Conservation (phyloP, 495 filamentous ascomycete genomes). For the Penicillium canescens region DNA sequence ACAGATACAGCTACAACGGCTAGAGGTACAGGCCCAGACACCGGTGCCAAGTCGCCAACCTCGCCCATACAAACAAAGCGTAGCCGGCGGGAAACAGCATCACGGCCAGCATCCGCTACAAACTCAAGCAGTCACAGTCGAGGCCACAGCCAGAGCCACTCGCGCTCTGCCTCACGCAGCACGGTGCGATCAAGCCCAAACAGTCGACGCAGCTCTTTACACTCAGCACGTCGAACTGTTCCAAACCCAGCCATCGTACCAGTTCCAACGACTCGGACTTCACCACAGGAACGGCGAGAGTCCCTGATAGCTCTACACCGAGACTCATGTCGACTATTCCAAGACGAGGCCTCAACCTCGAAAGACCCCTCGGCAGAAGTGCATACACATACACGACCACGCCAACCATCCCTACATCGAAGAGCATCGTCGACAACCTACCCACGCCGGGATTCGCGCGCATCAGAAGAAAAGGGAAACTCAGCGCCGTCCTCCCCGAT, state of each 20-base stretch:
- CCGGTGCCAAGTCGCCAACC: conserved; percentile 1
- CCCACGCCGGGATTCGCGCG: conserved; percentile 11
- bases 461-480: conserved; percentile 16
- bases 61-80: conserved; percentile 13
- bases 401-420: background rate
- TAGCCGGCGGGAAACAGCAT: conserved; percentile 17
- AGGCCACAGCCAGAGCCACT: conserved; percentile 12
- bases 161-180: conserved; percentile 34
- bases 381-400: no score
- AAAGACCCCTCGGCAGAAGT: conserved; percentile 4
- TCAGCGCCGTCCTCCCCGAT: conserved; percentile 26
- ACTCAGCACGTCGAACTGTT: conserved; percentile 30
- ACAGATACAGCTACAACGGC: background rate
- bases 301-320: conserved; percentile 45
- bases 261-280: conserved; percentile 17
- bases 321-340: conserved; percentile 47
- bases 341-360: conserved; percentile 18
- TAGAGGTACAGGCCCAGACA: no score
- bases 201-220: conserved; percentile 34
- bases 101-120: conserved; percentile 28
- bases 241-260: conserved; percentile 32
- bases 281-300: conserved; percentile 31
- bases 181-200: conserved; percentile 29
- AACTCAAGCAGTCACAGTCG: conserved; percentile 6
- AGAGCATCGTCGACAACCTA: conserved; percentile 9